Conservation (phyloP, 106 monocot genomes). For the Apostasia ramifera region DNA sequence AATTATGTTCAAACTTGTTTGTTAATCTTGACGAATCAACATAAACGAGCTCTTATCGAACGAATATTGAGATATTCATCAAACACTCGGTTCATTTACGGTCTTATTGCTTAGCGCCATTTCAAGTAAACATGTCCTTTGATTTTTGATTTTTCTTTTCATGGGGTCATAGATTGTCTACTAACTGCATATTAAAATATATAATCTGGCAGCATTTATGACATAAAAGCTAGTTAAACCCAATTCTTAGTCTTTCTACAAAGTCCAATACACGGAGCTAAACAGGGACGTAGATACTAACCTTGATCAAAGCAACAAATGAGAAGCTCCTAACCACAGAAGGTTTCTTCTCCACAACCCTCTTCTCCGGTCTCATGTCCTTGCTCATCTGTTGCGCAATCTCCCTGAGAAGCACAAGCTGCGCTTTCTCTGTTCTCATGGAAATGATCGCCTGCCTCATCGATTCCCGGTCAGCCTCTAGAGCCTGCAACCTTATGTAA, state of each 20-base stretch:
- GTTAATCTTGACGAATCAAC: too few species aligned
- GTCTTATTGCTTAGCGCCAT: too few species aligned
- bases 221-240: background rate
- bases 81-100: too few species aligned
- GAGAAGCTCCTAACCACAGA: constrained; percentile 25
- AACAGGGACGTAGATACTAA: constrained; percentile 4
- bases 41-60: too few species aligned
- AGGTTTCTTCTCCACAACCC: constrained; percentile 23
- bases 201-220: background rate
- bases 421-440: constrained; percentile 59
- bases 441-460: constrained; percentile 51
- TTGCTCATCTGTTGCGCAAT: constrained; percentile 66
- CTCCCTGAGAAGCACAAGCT: constrained; percentile 55
- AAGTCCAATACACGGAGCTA: background rate
- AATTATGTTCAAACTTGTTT: too few species aligned
- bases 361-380: constrained; percentile 34
- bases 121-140: too few species aligned
- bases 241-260: too few species aligned
- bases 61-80: too few species aligned
- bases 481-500: constrained; percentile 51
- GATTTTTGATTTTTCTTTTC: too few species aligned
- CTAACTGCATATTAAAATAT: too few species aligned
- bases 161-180: too few species aligned
- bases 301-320: constrained; percentile 40
- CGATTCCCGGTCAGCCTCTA: constrained; percentile 73